These are phyloP conservation scores for Saccharomycopsis selenospora DNA, from an alignment of 805 yeast species.

Conservation along the genomic window DNA sequence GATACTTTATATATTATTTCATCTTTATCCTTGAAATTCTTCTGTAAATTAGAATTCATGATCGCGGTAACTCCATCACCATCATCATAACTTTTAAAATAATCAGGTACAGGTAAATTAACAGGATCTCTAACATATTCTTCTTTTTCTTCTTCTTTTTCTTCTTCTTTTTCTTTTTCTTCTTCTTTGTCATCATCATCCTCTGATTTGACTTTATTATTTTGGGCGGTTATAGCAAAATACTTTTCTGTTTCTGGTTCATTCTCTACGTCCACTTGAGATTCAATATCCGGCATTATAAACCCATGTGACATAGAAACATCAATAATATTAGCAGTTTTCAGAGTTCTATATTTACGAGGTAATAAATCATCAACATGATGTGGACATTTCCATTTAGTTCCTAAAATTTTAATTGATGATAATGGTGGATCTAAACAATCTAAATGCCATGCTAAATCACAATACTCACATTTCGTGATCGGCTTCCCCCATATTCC, in stretches of 20 bases:
- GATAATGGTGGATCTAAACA: conserved; percentile 74
- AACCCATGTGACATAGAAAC: conserved; percentile 47
- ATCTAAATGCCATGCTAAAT: conserved; percentile 81
- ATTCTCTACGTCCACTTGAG: background rate
- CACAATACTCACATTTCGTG: conserved; percentile 77
- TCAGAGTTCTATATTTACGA: conserved; percentile 35
- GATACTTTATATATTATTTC: conserved; percentile 57
- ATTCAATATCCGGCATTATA: background rate
- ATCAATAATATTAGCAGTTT: conserved; percentile 46
- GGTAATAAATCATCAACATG: conserved; percentile 48
- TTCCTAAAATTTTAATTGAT: conserved; percentile 63
- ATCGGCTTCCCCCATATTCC: conserved; percentile 47
- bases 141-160: conserved; percentile 23
- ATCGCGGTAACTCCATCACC: conserved; percentile 32
- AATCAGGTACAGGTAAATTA: conserved; percentile 31
- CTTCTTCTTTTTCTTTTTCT: conserved; percentile 44
- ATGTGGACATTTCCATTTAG: conserved; percentile 88
- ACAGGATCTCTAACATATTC: conserved; percentile 22
- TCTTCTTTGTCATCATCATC: conserved; percentile 49
- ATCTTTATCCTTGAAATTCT: conserved; percentile 26
- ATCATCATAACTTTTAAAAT: conserved; percentile 30
- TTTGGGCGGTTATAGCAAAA: too few species aligned
- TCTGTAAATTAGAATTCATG: conserved; percentile 23
- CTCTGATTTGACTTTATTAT: conserved; percentile 23
- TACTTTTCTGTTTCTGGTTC: background rate